Base-by-base conservation (phyloP, 352 stramenopile genomes). In the Phytophthora europaea region DNA sequence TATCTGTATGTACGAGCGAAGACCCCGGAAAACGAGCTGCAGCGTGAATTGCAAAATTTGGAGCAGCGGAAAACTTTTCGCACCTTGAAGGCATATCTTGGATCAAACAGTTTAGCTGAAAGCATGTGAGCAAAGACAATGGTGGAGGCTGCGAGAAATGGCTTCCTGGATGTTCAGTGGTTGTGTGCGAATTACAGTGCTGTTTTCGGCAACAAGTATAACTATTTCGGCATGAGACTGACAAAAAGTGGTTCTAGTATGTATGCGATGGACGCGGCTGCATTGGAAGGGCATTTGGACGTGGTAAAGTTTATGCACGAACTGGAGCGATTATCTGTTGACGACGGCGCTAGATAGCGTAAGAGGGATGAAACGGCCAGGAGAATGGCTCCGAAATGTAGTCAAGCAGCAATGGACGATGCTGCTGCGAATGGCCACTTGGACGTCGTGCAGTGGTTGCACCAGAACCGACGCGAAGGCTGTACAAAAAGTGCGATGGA, bases 401-500 rank as follows among this genome's bases (percentile, higher is more conserved):
- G 40, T n/a, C 40, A 13, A 20, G 16, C 12, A 20, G 40, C 16
- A 8, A 53, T 36, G 40, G 20, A 56, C 5, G 33, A 18, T 13
- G 53, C 28, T 6, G 53, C 28, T 45, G 33, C 53, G 28, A 65
- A 54, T 31, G 40, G 45, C 2, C 38, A 53, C 8, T 28, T 55
- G 33, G 43, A 55, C 10, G 26, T 55, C 9, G 16, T 65, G 7
- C 13, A 18, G 16, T 55, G 58, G 57, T 31, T 65, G 9, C 58
- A 55, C 9, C 9, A 54, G 4, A 65, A 47, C 16, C 16, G 16
- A 26, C 18, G 6, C 4, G 58, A 34, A 18, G 45, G 38, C 10
- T 65, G 45, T 34, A 28, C 26, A 22, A 53, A 23, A 28, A 10
- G 3, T 15, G 43, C 58, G 10, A 65, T 55, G 58, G 58, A 65